Percentiles rank a stretch among this genome's conserved stretches.
These are phyloP conservation scores for Marasmius tenuissimus DNA, from an alignment of 1,284 basidiomycete species.

Conservation along the genomic window DNA sequence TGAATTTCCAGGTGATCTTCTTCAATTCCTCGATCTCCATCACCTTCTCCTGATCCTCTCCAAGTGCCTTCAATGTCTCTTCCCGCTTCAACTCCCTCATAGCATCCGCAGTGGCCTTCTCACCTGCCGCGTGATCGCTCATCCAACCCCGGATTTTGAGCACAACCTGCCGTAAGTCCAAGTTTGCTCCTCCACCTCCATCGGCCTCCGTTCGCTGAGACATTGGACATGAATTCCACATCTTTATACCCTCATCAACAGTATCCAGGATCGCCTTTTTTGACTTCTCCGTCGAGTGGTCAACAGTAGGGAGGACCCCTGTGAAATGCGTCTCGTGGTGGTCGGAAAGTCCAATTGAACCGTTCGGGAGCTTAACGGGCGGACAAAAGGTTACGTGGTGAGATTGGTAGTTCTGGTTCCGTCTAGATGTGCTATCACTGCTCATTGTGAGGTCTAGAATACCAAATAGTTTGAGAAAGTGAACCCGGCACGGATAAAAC, in stretches of 20 bases:
- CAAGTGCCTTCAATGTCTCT: conserved; percentile 16
- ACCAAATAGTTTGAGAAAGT: too few species aligned
- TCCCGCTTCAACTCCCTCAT: conserved; percentile 18
- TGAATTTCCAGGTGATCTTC: conserved; percentile 1
- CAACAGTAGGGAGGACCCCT: conserved; percentile 16
- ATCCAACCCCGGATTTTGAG: conserved; percentile 18
- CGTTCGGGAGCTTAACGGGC: conserved; percentile 6
- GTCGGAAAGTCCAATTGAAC: conserved; percentile 3
- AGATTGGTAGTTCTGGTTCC: conserved; percentile 13
- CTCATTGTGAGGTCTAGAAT: conserved; percentile 17
- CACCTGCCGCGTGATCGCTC: conserved; percentile 23
- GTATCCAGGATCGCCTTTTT: conserved; percentile 13
- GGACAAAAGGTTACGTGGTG: conserved; percentile 13
- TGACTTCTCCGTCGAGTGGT: conserved; percentile 11
- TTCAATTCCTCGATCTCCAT: conserved; percentile 7
- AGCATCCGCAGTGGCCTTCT: conserved; percentile 20
- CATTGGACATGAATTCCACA: conserved; percentile 16
- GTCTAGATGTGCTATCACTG: conserved; percentile 16
- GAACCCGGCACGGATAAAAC: too few species aligned
- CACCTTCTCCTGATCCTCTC: conserved; percentile 16
- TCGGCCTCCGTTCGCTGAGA: not conserved
- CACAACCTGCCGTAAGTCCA: conserved; percentile 10
- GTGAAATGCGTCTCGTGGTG: conserved; percentile 13
- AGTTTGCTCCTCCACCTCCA: too few species aligned
- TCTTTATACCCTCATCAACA: conserved; percentile 7